Conservation (phyloP, 345 rosid species). For the Sonneratia alba region DNA sequence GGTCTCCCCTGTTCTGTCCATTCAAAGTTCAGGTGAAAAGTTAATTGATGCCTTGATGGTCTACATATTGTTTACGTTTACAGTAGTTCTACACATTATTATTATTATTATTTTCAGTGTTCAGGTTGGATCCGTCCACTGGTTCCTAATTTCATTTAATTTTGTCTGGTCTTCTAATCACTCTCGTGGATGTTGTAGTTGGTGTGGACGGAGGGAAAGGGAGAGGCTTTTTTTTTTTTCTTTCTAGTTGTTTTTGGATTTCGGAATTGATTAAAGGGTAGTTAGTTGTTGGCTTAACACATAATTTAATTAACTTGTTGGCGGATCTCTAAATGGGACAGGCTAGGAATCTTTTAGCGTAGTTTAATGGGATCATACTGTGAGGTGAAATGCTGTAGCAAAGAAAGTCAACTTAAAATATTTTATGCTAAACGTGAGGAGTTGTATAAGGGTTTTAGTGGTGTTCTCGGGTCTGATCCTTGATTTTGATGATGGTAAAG, state of each 20-base stretch:
- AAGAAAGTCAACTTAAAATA: too few species aligned
- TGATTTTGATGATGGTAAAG: constrained; percentile 1
- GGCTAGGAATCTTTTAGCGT: not conserved
- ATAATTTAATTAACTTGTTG: not conserved
- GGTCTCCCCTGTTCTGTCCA: constrained; percentile 53
- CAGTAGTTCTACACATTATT: not conserved
- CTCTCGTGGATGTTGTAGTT: constrained; percentile 17
- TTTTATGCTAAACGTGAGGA: not conserved
- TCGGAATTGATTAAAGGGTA: not conserved
- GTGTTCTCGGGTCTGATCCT: not conserved
- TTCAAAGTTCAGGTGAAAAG: constrained; percentile 56
- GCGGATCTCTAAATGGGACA: not conserved
- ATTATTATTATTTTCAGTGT: not conserved
- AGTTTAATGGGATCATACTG: not conserved
- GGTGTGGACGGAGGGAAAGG: not conserved
- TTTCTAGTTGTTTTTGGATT: not conserved
- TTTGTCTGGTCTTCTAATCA: constrained; percentile 26
- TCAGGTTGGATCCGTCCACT: constrained; percentile 2
- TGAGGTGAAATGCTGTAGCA: not conserved
- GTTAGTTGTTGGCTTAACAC: constrained; percentile 5
- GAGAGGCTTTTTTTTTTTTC: too few species aligned
- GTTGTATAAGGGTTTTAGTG: not conserved
- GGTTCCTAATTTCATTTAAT: not conserved
- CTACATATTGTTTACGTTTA: not conserved
- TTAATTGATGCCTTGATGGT: not conserved